Evolutionary conservation across 805 yeast species (phyloP), one percentile per base, ranked within the genome.

Genomic region (Ogataea nakhonphanomensis): DNA sequence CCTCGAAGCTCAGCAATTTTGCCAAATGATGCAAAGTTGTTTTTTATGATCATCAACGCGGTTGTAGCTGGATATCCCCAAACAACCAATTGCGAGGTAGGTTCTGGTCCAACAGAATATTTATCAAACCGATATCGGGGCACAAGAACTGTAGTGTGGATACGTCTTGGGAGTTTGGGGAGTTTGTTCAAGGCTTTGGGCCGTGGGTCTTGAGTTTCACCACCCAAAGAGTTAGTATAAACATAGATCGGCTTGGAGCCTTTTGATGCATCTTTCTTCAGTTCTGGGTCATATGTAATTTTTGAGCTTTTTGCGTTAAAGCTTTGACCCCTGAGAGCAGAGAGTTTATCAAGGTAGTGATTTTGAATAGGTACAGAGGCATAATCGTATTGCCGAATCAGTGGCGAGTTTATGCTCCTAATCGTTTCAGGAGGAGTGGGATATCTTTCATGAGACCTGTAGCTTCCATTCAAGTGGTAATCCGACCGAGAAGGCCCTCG

Each of bases 41-140:
- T 78, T 33, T 66, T 68, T 3, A 74, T 41, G 12, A 67, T 55
- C 4, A 44, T 38, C 34, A 77, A 75, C 31, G 73, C 70, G n/a
- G 75, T 69, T 3, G 76, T 65, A 2, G 71, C 53, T 3, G 86
- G 81, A 35, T 81, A 66, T 13, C 81, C 83, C 74, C 86, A 81
- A 4, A 86, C 69, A 1, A 88, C 75, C 27, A 89, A 59, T 52
- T 83, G 89, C 7, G 76, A 65, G 3, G 79, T 71, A 0, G 95
- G 96, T 12, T 80, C 76, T 0, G 83, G 80, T 0, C 93, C 95
- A 9, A 86, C 56, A 0, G 95, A 85, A 53, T 81, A 70, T 43
- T 79, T 72, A 58, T 88, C 95, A 57, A 72, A 85, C 5, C 58
- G 50, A 48, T 70, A 72, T 43, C 65, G 66, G 4, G 66, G 51